Conservation (phyloP, 225 moss, liverwort and hornwort genomes). For the Lunularia cruciata region DNA sequence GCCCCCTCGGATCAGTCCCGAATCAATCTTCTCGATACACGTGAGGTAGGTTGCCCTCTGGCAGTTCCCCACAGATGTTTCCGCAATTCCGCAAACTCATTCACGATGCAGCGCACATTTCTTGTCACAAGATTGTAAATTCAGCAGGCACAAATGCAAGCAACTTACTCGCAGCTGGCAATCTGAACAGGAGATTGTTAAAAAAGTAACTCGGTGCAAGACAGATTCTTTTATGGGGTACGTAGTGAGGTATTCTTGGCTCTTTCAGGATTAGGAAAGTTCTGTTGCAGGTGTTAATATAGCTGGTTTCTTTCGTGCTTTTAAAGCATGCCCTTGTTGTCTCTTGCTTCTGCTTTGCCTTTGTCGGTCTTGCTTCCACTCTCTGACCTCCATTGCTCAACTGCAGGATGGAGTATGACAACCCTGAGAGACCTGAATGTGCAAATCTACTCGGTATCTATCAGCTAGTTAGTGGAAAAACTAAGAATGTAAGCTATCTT, state of each 20-base stretch:
- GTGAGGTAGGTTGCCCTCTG: constrained; percentile 56
- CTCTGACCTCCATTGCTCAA: neutral
- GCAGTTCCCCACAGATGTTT: neutral
- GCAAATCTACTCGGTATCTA: constrained; percentile 81
- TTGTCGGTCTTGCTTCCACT: neutral
- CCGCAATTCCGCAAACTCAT: neutral
- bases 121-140: neutral
- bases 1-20: constrained; percentile 88
- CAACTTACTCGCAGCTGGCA: neutral
- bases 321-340: neutral
- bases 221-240: constrained; percentile 85
- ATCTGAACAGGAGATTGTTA: constrained; percentile 61
- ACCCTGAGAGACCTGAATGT: constrained; percentile 84
- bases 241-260: neutral
- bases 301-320: neutral
- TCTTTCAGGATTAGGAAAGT: neutral
- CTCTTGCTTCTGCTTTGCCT: neutral
- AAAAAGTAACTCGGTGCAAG: constrained; percentile 94
- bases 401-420: constrained; percentile 85
- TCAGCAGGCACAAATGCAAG: no score
- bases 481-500: constrained; percentile 74
- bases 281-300: neutral
- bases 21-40: constrained; percentile 83
- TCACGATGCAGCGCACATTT: neutral
- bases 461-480: constrained; percentile 78